Evolutionary conservation across 345 rosid species (phyloP).

Genomic region (Salix caprea): DNA sequence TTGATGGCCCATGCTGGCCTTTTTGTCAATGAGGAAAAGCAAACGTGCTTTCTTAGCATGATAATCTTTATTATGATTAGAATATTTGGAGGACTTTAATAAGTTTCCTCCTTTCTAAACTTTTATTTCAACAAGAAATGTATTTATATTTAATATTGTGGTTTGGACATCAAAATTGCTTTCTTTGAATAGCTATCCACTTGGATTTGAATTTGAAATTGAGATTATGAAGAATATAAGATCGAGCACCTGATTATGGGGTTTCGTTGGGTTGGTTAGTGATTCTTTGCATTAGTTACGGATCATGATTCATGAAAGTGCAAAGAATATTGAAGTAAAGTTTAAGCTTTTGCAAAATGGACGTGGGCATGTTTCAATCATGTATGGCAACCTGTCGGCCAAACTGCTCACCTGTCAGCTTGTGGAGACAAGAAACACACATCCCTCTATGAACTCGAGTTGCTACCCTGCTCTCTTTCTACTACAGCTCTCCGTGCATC

Average conservation of each 20-base stretch:
- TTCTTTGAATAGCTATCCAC: background rate
- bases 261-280: background rate
- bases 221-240: background rate
- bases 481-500: too few relatives aligned
- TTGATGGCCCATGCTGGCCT: slow-evolving; percentile 30
- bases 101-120: background rate
- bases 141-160: too few relatives aligned
- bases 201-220: background rate
- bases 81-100: background rate
- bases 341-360: slow-evolving; percentile 14
- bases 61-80: slow-evolving; percentile 5
- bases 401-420: too few relatives aligned
- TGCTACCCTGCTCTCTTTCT: too few relatives aligned
- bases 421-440: too few relatives aligned
- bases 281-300: slow-evolving; percentile 16
- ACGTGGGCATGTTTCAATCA: too few relatives aligned
- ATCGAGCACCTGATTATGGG: background rate
- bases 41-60: slow-evolving; percentile 25
- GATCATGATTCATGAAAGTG: slow-evolving; percentile 7
- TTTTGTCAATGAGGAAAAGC: slow-evolving; percentile 22
- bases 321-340: slow-evolving; percentile 15
- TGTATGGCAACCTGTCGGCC: too few relatives aligned
- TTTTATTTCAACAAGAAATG: background rate
- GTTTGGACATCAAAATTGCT: background rate
- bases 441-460: too few relatives aligned